phyloP scores from a whole-genome alignment of 257 asterid species.

The Nemophila menziesii region DNA sequence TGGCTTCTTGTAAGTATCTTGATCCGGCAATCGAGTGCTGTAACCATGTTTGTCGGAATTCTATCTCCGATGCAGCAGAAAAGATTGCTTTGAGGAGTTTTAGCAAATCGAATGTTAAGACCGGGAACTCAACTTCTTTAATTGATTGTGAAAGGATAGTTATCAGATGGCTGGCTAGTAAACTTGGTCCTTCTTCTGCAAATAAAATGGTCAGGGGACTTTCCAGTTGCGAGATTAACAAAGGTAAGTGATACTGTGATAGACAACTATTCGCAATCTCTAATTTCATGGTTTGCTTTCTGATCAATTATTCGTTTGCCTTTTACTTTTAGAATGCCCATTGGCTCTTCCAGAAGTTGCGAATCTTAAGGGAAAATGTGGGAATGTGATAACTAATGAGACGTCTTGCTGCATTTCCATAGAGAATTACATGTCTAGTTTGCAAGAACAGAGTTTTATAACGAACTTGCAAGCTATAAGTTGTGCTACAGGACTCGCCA shows the following conservation, averaged over 20 bases:
- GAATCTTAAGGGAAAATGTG: constrained; percentile 15
- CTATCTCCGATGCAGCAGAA: constrained; percentile 24
- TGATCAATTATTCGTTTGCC: not conserved
- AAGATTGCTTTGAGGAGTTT: constrained; percentile 12
- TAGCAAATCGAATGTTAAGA: not conserved
- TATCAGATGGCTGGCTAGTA: constrained; percentile 24
- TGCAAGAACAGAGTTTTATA: constrained; percentile 23
- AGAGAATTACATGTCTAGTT: constrained; percentile 15
- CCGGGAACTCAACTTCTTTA: constrained; percentile 5
- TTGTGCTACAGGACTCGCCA: constrained; percentile 20
- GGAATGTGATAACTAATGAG: constrained; percentile 5
- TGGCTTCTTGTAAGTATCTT: constrained; percentile 17
- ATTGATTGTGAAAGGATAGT: constrained; percentile 17
- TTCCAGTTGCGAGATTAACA: constrained; percentile 22
- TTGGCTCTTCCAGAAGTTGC: constrained; percentile 19
- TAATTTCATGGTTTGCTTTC: not conserved
- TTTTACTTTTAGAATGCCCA: constrained; percentile 19
- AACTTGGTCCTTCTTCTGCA: constrained; percentile 18
- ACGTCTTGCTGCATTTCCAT: constrained; percentile 17
- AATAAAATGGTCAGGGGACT: constrained; percentile 21
- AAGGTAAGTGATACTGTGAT: constrained; percentile 7
- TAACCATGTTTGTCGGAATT: constrained; percentile 22
- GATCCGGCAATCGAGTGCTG: constrained; percentile 25
- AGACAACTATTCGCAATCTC: not conserved
- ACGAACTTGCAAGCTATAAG: constrained; percentile 21